These are phyloP conservation scores for Diaporthe citrichinensis DNA, from an alignment of 2,329 filamentous ascomycete species.

Conservation along the genomic window DNA sequence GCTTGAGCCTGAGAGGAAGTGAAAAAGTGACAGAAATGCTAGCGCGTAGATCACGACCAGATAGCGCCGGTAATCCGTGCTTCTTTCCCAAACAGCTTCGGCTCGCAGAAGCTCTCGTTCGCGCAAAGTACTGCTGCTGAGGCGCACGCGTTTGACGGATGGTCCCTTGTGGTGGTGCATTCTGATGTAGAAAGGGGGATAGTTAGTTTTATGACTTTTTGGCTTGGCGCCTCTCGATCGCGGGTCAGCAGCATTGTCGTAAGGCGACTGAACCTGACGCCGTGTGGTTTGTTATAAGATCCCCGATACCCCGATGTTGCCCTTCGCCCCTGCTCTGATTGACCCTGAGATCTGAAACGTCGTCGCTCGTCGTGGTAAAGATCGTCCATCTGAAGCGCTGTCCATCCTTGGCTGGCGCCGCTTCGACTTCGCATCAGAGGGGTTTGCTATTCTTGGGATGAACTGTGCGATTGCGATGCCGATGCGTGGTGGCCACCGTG, in stretches of 20 bases:
- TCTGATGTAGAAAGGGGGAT: slow-evolving; percentile 6
- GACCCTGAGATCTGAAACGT: background rate
- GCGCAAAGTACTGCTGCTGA: too few relatives aligned
- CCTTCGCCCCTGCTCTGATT: background rate
- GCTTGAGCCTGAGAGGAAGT: background rate
- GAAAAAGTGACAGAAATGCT: background rate
- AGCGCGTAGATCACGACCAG: background rate
- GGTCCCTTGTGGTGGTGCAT: background rate
- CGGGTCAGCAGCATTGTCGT: background rate
- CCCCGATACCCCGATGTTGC: background rate
- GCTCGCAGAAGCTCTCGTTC: background rate
- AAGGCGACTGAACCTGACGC: background rate
- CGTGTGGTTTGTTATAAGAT: background rate
- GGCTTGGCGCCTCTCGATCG: background rate
- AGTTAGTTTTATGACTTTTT: slow-evolving; percentile 3
- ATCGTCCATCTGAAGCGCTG: background rate
- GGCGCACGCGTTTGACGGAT: background rate
- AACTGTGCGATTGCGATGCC: background rate
- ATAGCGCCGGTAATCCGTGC: background rate
- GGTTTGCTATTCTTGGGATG: background rate
- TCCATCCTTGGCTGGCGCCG: background rate
- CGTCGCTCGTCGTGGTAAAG: background rate
- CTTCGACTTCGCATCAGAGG: background rate
- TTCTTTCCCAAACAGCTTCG: background rate
- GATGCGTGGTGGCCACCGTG: background rate